These are phyloP conservation scores for Dorcoceras hygrometricum DNA, from an alignment of 257 asterid genomes.

Conservation along the genomic window DNA sequence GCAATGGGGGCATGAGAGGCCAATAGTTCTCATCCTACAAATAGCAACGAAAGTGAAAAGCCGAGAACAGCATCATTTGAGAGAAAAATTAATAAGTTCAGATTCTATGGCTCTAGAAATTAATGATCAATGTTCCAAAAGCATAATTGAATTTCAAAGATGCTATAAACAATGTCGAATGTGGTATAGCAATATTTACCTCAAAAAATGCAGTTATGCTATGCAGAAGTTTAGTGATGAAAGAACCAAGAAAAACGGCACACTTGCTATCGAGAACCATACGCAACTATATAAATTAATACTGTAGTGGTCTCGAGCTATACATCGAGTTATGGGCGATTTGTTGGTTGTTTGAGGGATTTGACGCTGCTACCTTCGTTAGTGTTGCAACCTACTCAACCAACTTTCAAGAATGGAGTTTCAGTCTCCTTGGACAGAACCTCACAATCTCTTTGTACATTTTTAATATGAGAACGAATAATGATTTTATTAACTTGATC, in stretches of 20 bases:
- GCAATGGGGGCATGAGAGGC: constrained; percentile 85
- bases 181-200: background rate
- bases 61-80: constrained; percentile 13
- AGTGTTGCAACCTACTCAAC: background rate
- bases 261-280: background rate
- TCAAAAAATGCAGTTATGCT: constrained; percentile 4
- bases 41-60: constrained; percentile 2
- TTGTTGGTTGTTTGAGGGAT: background rate
- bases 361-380: background rate
- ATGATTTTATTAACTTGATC: background rate
- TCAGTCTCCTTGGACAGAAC: background rate
- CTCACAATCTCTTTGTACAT: background rate
- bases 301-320: background rate
- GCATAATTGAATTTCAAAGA: constrained; percentile 14
- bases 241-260: background rate
- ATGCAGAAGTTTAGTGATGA: background rate
- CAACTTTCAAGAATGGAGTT: background rate
- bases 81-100: constrained; percentile 1
- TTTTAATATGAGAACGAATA: too few species aligned
- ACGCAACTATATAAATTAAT: background rate
- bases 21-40: constrained; percentile 64
- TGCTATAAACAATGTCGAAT: constrained; percentile 1
- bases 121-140: background rate
- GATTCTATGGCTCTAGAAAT: background rate
- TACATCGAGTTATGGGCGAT: background rate